These are phyloP conservation scores for Meira miltonrushii DNA, from an alignment of 1,284 basidiomycete genomes.

Conservation along the genomic window DNA sequence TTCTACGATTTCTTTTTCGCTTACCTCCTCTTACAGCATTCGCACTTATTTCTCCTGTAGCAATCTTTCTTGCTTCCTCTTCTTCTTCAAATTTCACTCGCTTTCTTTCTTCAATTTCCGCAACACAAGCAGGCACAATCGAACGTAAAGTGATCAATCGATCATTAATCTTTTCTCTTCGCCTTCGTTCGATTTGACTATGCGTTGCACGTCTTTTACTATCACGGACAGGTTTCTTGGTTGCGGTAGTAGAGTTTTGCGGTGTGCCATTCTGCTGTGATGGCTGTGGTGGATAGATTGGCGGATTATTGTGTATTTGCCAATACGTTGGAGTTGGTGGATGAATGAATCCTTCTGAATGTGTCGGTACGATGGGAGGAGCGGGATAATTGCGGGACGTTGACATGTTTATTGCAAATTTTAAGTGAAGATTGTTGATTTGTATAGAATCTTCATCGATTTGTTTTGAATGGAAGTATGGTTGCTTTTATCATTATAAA, in stretches of 20 bases:
- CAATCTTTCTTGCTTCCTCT: slow-evolving; percentile 19
- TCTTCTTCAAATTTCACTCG: slow-evolving; percentile 31
- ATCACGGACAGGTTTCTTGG: slow-evolving; percentile 28
- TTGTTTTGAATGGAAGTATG: too few species aligned
- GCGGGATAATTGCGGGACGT: background rate
- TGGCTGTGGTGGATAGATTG: background rate
- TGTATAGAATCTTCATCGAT: too few species aligned
- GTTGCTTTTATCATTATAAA: background rate
- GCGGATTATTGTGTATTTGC: too few species aligned
- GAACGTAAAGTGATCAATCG: slow-evolving; percentile 20
- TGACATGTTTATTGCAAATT: background rate
- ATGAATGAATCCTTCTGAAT: too few species aligned
- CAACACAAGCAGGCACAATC: slow-evolving; percentile 22
- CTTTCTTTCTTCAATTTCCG: slow-evolving; percentile 33
- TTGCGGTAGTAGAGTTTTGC: background rate
- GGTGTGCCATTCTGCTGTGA: background rate
- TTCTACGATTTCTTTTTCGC: slow-evolving; percentile 37
- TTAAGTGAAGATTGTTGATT: background rate
- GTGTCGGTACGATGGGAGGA: background rate
- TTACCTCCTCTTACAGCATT: slow-evolving; percentile 31
- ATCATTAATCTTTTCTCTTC: slow-evolving; percentile 26
- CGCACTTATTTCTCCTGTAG: slow-evolving; percentile 10
- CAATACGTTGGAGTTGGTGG: too few species aligned
- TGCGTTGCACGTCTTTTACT: slow-evolving; percentile 38
- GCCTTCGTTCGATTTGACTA: slow-evolving; percentile 21